Evolutionary conservation across 768 basidiomycete genomes (phyloP).

Genomic region (Hygrophorus pudorinus): DNA sequence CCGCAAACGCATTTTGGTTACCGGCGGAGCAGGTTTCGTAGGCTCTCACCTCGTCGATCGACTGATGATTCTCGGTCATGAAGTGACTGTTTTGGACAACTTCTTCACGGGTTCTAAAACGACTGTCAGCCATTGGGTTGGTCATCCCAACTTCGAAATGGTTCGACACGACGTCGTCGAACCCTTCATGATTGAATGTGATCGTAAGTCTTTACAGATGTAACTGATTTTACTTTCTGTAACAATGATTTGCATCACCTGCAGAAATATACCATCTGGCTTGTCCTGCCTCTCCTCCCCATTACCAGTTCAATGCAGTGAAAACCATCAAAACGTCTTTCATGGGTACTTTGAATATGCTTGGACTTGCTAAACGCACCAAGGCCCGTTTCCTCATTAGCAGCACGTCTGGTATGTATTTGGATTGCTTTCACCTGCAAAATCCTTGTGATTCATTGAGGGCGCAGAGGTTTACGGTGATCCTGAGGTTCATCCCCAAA

Average conservation of each 20-base stretch:
- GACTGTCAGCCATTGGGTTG: slow-evolving; percentile 93
- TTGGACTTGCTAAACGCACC: slow-evolving; percentile 92
- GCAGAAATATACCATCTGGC: slow-evolving; percentile 97
- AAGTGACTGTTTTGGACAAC: slow-evolving; percentile 95
- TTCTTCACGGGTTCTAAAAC: slow-evolving; percentile 98
- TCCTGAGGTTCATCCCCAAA: slow-evolving; percentile 95
- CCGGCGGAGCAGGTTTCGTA: slow-evolving; percentile 98
- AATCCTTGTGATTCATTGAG: slow-evolving; percentile 6
- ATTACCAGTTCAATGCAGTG: slow-evolving; percentile 96
- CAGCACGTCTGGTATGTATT: slow-evolving; percentile 75
- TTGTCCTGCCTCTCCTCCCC: slow-evolving; percentile 93
- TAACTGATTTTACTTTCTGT: slow-evolving; percentile 8
- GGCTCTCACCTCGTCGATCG: slow-evolving; percentile 97
- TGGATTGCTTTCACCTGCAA: slow-evolving; percentile 3
- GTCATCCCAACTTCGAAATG: slow-evolving; percentile 98
- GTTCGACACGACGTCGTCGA: slow-evolving; percentile 96
- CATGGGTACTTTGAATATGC: slow-evolving; percentile 98
- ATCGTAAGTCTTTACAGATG: slow-evolving; percentile 50
- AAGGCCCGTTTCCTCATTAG: slow-evolving; percentile 96
- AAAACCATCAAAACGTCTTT: slow-evolving; percentile 99
- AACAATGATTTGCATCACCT: slow-evolving; percentile 8
- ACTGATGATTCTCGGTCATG: slow-evolving; percentile 95
- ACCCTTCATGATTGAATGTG: slow-evolving; percentile 97
- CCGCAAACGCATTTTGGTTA: slow-evolving; percentile 88
- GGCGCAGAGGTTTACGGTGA: slow-evolving; percentile 92